These are phyloP conservation scores for Tolypocladium ophioglossoides DNA, from an alignment of 2,329 filamentous ascomycete genomes.

Conservation along the genomic window DNA sequence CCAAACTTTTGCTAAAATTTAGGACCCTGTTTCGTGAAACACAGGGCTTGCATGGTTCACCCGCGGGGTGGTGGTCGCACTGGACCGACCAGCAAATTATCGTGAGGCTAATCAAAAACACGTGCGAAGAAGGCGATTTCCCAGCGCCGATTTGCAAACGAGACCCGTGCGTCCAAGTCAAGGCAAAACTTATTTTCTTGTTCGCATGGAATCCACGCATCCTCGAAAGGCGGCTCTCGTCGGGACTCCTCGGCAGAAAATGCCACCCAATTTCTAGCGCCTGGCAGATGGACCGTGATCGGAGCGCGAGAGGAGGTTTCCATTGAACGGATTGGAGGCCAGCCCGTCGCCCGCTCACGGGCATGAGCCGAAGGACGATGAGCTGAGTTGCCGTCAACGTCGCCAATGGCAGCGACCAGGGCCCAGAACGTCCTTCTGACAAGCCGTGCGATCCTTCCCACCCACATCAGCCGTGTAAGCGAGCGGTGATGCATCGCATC, in stretches of 20 bases:
- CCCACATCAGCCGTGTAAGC: background rate
- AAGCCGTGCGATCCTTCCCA: background rate
- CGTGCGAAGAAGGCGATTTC: background rate
- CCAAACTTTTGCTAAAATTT: background rate
- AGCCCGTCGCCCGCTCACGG: background rate
- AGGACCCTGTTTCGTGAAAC: background rate
- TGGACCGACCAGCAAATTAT: background rate
- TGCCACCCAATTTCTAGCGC: too few species aligned
- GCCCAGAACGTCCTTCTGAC: background rate
- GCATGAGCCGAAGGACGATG: background rate
- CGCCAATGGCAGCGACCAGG: background rate
- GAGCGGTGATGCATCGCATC: background rate
- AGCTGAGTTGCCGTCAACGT: background rate
- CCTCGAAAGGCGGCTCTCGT: background rate
- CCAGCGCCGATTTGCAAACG: background rate
- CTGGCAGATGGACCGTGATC: too few species aligned
- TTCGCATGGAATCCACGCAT: background rate
- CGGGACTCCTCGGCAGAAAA: too few species aligned
- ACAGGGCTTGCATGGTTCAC: background rate
- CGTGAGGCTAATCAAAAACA: background rate
- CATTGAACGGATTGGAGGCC: too few species aligned
- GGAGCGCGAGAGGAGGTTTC: too few species aligned
- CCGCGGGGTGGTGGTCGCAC: background rate
- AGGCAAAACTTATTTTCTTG: background rate
- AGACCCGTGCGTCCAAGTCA: background rate